phyloP scores from a whole-genome alignment of 352 stramenopile species.

The Globisporangium alternatum region DNA sequence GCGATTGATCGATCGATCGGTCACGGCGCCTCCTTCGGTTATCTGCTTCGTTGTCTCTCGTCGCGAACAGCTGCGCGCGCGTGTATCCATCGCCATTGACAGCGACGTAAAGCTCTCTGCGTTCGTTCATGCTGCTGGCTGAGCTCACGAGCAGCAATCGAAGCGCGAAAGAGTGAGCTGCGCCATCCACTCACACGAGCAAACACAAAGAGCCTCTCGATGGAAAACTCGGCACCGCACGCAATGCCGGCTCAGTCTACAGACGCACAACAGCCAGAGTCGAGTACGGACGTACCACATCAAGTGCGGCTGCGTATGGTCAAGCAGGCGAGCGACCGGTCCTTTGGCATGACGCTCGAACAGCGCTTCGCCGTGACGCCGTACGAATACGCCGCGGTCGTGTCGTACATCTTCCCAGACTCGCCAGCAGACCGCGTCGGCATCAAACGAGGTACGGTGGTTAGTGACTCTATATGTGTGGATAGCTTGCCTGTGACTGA shows the following conservation, averaged over 20 bases:
- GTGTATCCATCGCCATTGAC: background rate
- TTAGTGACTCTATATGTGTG: background rate
- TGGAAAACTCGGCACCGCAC: slow-evolving; percentile 7
- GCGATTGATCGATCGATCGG: background rate
- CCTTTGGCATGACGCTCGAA: slow-evolving; percentile 71
- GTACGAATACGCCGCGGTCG: slow-evolving; percentile 32
- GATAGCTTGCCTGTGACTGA: background rate
- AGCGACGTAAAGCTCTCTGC: background rate
- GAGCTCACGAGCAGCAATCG: background rate
- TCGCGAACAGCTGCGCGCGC: background rate
- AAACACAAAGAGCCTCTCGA: background rate
- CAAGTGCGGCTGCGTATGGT: slow-evolving; percentile 35
- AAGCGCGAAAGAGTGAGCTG: background rate
- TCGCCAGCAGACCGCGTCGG: slow-evolving; percentile 55
- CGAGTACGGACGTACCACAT: background rate
- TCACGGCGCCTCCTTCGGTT: background rate
- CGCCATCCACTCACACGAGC: background rate
- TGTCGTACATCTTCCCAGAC: slow-evolving; percentile 55
- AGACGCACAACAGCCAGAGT: background rate
- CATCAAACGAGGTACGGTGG: slow-evolving; percentile 37
- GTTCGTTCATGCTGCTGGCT: background rate
- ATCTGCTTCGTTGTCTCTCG: background rate
- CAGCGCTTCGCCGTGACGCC: slow-evolving; percentile 21
- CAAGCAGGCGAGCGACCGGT: slow-evolving; percentile 45
- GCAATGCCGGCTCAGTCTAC: background rate